Percentiles rank a stretch among this genome's conserved stretches.
These are phyloP conservation scores for Exobasidium cylindrosporum DNA, from an alignment of 1,284 basidiomycete species.

Conservation along the genomic window DNA sequence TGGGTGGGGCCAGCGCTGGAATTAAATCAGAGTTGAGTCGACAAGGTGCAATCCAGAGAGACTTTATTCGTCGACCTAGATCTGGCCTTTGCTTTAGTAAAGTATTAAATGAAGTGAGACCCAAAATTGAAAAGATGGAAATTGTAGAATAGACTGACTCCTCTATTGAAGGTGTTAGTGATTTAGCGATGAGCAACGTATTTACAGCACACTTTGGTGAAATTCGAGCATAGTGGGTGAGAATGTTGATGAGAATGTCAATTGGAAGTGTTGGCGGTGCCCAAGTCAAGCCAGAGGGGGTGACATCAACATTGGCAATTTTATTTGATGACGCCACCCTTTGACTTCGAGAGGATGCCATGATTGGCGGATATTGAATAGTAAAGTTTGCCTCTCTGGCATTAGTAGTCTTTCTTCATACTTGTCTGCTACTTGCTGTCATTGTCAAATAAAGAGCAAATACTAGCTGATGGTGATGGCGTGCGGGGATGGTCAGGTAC, in stretches of 20 bases:
- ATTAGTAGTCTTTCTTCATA: too few species aligned
- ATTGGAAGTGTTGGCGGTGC: constrained; percentile 3
- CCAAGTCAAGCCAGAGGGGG: neutral
- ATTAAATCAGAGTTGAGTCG: constrained; percentile 41
- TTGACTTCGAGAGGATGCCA: neutral
- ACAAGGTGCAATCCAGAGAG: constrained; percentile 46
- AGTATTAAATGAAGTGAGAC: constrained; percentile 29
- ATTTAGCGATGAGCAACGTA: constrained; percentile 8
- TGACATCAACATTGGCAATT: neutral
- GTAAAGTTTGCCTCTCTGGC: too few species aligned
- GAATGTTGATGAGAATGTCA: constrained; percentile 2
- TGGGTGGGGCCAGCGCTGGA: constrained; percentile 38
- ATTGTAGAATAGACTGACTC: constrained; percentile 28
- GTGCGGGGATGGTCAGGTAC: too few species aligned
- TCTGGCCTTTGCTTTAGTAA: constrained; percentile 25
- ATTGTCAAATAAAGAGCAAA: too few species aligned
- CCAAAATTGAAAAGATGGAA: constrained; percentile 22
- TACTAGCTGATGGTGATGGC: too few species aligned
- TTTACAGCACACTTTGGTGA: constrained; percentile 10
- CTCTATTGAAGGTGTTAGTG: constrained; percentile 15
- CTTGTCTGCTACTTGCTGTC: too few species aligned
- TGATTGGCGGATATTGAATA: neutral
- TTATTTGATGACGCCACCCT: neutral
- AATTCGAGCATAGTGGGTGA: neutral
- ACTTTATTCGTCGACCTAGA: constrained; percentile 30